Evolutionary conservation across 2,329 filamentous ascomycete genomes (phyloP).

Genomic region (Domatiomyces globalis): DNA sequence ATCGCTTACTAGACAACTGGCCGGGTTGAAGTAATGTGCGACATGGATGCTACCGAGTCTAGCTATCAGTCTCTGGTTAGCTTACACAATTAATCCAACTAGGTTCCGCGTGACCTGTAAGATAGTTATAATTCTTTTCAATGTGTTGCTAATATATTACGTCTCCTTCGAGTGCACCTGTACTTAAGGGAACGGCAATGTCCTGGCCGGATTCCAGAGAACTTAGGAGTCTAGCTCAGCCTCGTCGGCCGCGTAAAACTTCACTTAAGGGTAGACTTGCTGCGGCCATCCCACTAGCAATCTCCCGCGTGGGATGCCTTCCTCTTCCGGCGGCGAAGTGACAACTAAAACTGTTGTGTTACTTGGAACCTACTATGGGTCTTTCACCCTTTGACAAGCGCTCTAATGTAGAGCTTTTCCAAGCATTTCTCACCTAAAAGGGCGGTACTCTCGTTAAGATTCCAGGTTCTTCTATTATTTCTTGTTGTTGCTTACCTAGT

Average conservation of each 20-base stretch:
- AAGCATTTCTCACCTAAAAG: neutral
- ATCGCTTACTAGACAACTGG: neutral
- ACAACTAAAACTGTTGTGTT: neutral
- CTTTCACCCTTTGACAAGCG: no score
- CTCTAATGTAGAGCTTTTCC: no score
- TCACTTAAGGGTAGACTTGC: neutral
- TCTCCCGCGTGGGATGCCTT: neutral
- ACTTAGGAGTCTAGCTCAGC: slow-evolving; percentile 13
- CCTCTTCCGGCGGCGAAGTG: slow-evolving; percentile 9
- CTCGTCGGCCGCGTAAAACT: slow-evolving; percentile 26
- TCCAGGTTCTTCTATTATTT: neutral
- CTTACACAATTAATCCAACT: neutral
- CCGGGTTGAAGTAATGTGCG: neutral
- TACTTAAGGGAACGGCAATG: slow-evolving; percentile 33
- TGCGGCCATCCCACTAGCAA: neutral
- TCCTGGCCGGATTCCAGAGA: slow-evolving; percentile 12
- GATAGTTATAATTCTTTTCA: neutral
- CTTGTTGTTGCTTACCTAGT: slow-evolving; percentile 1
- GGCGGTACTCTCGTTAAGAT: neutral
- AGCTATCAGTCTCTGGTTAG: neutral
- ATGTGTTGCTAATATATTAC: neutral
- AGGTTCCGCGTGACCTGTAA: neutral
- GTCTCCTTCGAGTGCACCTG: slow-evolving; percentile 29
- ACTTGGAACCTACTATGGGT: neutral
- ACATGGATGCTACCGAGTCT: neutral